A percentile compares a stretch with the other conserved stretches of the same genome.
Conservation (phyloP, 257 asterid species). For the Fraxinus anomala region DNA sequence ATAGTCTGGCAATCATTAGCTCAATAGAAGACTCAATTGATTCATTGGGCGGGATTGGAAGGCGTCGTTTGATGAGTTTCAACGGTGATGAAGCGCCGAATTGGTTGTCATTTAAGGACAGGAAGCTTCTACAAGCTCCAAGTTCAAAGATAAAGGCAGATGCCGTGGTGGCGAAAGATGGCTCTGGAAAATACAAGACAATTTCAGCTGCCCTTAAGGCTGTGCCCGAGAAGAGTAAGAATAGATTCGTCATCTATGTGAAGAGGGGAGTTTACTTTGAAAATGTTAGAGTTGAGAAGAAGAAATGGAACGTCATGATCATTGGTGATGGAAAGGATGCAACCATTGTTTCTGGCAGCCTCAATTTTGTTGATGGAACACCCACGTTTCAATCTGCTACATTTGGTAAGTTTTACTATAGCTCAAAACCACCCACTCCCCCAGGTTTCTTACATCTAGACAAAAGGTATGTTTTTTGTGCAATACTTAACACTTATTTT, state of each 20-base stretch:
- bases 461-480: too few species aligned
- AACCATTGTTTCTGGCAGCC: constrained; percentile 47
- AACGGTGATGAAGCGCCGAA: constrained; percentile 28
- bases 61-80: constrained; percentile 59
- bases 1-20: constrained; percentile 62
- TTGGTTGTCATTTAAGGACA: constrained; percentile 55
- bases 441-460: too few species aligned
- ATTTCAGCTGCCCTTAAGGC: constrained; percentile 43
- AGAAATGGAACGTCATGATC: constrained; percentile 58
- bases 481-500: background rate
- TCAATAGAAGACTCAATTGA: constrained; percentile 37
- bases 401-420: constrained; percentile 36
- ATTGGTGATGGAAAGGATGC: constrained; percentile 51
- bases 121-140: constrained; percentile 45
- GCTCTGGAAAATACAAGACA: constrained; percentile 50
- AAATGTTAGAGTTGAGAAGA: constrained; percentile 51
- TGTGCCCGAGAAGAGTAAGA: constrained; percentile 49
- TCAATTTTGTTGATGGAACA: constrained; percentile 55
- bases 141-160: constrained; percentile 38
- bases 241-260: constrained; percentile 53
- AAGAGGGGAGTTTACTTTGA: constrained; percentile 51
- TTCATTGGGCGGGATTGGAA: constrained; percentile 39
- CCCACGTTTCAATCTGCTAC: constrained; percentile 63
- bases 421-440: too few species aligned
- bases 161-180: constrained; percentile 60